Percentiles rank a stretch among this genome's conserved stretches.
Evolutionary conservation across 2,329 filamentous ascomycete species (phyloP).

Genomic region (Aurifilum marmelostoma): DNA sequence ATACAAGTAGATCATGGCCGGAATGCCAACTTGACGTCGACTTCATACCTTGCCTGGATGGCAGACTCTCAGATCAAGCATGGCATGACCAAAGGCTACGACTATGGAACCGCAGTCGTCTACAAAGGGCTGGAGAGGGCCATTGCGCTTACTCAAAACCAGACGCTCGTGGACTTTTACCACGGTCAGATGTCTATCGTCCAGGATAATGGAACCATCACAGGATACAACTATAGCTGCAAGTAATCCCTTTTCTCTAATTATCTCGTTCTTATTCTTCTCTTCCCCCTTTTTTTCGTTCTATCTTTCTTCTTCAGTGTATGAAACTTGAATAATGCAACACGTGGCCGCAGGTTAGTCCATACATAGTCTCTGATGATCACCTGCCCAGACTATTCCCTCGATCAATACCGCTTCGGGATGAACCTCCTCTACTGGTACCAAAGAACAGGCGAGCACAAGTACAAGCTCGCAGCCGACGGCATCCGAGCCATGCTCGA

Average conservation of each 20-base stretch:
- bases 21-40: slow-evolving; percentile 70
- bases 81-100: slow-evolving; percentile 37
- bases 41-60: slow-evolving; percentile 49
- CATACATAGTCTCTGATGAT: neutral
- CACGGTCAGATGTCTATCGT: slow-evolving; percentile 44
- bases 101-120: slow-evolving; percentile 43
- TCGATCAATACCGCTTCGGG: slow-evolving; percentile 46
- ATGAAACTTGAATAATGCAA: too few species aligned
- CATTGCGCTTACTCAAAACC: slow-evolving; percentile 41
- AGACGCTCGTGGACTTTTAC: slow-evolving; percentile 40
- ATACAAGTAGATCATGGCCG: slow-evolving; percentile 70
- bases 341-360: too few species aligned
- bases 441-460: slow-evolving; percentile 40
- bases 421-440: slow-evolving; percentile 44
- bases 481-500: slow-evolving; percentile 43
- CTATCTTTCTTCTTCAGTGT: too few species aligned
- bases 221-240: slow-evolving; percentile 43
- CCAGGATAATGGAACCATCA: slow-evolving; percentile 42
- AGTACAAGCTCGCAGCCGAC: slow-evolving; percentile 45
- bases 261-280: too few species aligned
- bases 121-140: slow-evolving; percentile 44
- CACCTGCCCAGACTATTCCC: slow-evolving; percentile 34
- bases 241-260: too few species aligned
- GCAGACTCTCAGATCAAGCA: slow-evolving; percentile 42
- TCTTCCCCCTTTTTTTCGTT: neutral